Conservation (phyloP, 768 basidiomycete genomes). For the Strobilomyces dryophilus region DNA sequence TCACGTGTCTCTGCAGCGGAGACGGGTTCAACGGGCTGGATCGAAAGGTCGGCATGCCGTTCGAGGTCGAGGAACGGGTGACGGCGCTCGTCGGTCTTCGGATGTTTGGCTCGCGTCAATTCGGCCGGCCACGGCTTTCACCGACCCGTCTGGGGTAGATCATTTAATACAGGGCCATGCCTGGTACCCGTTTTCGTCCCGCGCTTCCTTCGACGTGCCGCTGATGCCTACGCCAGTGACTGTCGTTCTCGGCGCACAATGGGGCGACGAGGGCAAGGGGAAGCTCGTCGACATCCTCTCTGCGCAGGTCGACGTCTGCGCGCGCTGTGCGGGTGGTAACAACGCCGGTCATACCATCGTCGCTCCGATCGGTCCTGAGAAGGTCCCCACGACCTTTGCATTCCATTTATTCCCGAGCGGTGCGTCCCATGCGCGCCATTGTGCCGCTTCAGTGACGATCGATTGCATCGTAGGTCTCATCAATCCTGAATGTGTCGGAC, state of each 20-base stretch:
- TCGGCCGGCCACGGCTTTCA: slow-evolving; percentile 10
- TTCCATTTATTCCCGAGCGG: slow-evolving; percentile 96
- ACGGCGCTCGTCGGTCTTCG: neutral
- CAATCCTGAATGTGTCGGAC: slow-evolving; percentile 61
- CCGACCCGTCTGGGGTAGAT: neutral
- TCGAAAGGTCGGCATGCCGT: slow-evolving; percentile 47
- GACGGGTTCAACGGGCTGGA: slow-evolving; percentile 36
- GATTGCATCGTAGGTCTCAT: slow-evolving; percentile 14
- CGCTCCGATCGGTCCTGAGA: slow-evolving; percentile 64
- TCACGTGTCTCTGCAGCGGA: slow-evolving; percentile 36
- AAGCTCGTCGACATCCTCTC: slow-evolving; percentile 97
- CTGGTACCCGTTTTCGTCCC: slow-evolving; percentile 13
- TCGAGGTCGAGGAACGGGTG: neutral
- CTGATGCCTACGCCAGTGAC: slow-evolving; percentile 38
- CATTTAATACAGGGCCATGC: slow-evolving; percentile 13
- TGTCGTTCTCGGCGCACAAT: slow-evolving; percentile 83
- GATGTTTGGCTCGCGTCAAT: neutral
- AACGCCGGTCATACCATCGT: slow-evolving; percentile 99
- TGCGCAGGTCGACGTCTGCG: slow-evolving; percentile 86
- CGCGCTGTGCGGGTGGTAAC: slow-evolving; percentile 96
- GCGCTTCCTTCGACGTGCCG: slow-evolving; percentile 1
- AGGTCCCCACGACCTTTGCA: slow-evolving; percentile 79
- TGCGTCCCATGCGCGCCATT: slow-evolving; percentile 26
- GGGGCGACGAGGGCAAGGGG: slow-evolving; percentile 93
- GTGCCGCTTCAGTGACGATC: neutral